These are phyloP conservation scores for Jatropha podagrica DNA, from an alignment of 441 rosid genomes.

Conservation along the genomic window DNA sequence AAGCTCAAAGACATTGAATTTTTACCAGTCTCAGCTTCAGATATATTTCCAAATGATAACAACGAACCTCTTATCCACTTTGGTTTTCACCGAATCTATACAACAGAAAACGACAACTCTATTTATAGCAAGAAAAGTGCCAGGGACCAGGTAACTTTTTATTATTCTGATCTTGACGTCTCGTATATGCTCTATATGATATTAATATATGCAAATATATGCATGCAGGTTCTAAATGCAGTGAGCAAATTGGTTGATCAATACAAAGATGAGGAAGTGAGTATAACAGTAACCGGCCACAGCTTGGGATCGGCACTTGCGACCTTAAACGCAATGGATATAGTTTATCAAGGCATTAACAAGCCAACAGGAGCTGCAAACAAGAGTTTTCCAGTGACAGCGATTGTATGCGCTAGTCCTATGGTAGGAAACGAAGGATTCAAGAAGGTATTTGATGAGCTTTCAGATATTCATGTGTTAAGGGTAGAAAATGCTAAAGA, in stretches of 20 bases:
- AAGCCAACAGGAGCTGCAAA: conserved; percentile 16
- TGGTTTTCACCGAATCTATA: conserved; percentile 33
- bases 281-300: conserved; percentile 60
- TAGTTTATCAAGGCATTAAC: conserved; percentile 36
- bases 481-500: conserved; percentile 31
- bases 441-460: conserved; percentile 23
- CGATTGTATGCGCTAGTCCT: conserved; percentile 32
- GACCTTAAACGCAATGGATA: conserved; percentile 48
- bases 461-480: conserved; percentile 34
- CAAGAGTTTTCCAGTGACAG: conserved; percentile 32
- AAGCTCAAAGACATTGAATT: background rate
- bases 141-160: conserved; percentile 17
- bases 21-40: conserved; percentile 12
- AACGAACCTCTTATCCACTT: conserved; percentile 21
- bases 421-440: conserved; percentile 35
- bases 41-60: background rate
- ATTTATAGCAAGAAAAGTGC: conserved; percentile 23
- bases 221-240: conserved; percentile 29
- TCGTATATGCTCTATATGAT: too few species aligned
- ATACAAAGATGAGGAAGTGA: conserved; percentile 49
- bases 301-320: conserved; percentile 57
- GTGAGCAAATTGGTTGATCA: conserved; percentile 41
- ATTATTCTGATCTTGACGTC: too few species aligned
- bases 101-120: background rate
- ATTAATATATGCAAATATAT: background rate